These are phyloP conservation scores for Heliocybe sulcata DNA, from an alignment of 1,284 basidiomycete species.

Conservation along the genomic window DNA sequence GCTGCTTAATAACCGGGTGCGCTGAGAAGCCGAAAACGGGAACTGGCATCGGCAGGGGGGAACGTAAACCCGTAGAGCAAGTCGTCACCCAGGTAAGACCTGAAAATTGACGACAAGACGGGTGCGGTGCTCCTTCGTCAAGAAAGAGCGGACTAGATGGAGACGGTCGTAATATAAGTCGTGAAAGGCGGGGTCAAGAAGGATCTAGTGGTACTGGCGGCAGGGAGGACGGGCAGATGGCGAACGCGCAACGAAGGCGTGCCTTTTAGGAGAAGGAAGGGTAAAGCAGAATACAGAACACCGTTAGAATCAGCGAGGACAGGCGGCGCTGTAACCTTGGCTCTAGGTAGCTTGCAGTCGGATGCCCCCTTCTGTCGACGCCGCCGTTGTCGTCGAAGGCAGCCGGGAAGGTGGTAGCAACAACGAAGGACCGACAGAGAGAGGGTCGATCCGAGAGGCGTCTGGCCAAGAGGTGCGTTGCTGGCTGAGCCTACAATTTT, in stretches of 20 bases:
- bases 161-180: constrained; percentile 44
- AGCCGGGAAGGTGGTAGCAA: constrained; percentile 23
- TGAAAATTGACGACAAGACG: background rate
- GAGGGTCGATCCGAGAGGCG: constrained; percentile 35
- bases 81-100: constrained; percentile 5
- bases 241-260: constrained; percentile 88
- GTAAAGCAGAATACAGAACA: constrained; percentile 27
- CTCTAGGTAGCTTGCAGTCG: constrained; percentile 2
- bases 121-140: background rate
- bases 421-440: constrained; percentile 29
- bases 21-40: constrained; percentile 56
- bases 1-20: constrained; percentile 57
- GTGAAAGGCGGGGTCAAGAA: constrained; percentile 26
- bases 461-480: constrained; percentile 20
- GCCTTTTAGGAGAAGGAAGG: constrained; percentile 57
- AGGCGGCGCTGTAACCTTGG: constrained; percentile 18
- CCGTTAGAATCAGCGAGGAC: constrained; percentile 18
- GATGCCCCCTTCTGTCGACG: constrained; percentile 28
- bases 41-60: constrained; percentile 71
- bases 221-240: constrained; percentile 36
- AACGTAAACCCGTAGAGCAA: constrained; percentile 25
- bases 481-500: constrained; percentile 15
- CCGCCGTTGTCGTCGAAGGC: constrained; percentile 33
- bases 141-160: constrained; percentile 5
- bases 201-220: constrained; percentile 19